phyloP scores from a whole-genome alignment of 192 early-diverging fungal species.

The Gaertneriomyces sp. region DNA sequence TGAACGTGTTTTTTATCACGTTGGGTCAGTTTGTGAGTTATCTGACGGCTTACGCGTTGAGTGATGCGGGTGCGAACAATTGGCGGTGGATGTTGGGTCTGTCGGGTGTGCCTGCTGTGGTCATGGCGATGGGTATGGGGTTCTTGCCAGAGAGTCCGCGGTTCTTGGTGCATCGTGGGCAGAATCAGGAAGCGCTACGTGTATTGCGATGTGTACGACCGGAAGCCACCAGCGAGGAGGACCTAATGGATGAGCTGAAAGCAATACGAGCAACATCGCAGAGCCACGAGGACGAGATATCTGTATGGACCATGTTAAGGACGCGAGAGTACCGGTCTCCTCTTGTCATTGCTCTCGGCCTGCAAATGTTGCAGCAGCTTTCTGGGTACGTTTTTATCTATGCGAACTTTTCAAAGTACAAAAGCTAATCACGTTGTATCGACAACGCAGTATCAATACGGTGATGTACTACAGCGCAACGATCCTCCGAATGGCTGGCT shows the following conservation, averaged over 20 bases:
- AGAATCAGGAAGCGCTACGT: not conserved
- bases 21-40: conserved; percentile 56
- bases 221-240: not conserved
- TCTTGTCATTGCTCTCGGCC: conserved; percentile 7
- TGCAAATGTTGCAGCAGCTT: conserved; percentile 14
- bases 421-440: not conserved
- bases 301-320: not conserved
- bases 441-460: not conserved
- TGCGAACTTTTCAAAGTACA: no score
- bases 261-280: not conserved
- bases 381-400: conserved; percentile 8
- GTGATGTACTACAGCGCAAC: conserved; percentile 12
- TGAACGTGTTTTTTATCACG: conserved; percentile 74
- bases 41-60: not conserved
- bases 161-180: conserved; percentile 5
- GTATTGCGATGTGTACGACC: not conserved
- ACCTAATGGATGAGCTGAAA: conserved; percentile 4
- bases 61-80: conserved; percentile 2
- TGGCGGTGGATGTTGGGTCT: conserved; percentile 15
- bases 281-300: not conserved
- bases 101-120: conserved; percentile 4
- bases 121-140: not conserved
- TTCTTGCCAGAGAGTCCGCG: conserved; percentile 7
- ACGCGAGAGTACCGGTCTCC: not conserved
- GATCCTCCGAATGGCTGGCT: conserved; percentile 6